Conservation (phyloP, 2,329 filamentous ascomycete species). For the Diaporthe batatas region DNA sequence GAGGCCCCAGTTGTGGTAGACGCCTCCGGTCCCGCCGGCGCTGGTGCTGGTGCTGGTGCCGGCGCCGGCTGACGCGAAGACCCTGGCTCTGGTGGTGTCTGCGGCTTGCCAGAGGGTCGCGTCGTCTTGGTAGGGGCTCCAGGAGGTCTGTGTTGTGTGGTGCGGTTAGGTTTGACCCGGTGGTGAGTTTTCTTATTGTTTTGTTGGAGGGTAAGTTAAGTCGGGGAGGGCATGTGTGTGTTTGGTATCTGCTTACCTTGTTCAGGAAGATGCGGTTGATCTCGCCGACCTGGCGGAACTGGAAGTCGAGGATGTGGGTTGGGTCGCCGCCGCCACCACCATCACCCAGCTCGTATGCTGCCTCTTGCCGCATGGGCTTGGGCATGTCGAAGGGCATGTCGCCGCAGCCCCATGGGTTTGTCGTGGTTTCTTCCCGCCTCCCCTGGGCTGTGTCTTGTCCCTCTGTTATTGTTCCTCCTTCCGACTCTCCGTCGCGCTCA, state of each 20-base stretch:
- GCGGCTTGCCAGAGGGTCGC: constrained; percentile 53
- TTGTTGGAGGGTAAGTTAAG: too few relatives aligned
- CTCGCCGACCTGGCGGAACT: constrained; percentile 52
- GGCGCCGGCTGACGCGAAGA: constrained; percentile 44
- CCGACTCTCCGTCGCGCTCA: constrained; percentile 33
- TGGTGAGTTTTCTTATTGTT: too few relatives aligned
- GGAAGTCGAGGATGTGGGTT: constrained; percentile 51
- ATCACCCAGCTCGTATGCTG: constrained; percentile 50
- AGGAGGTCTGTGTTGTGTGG: constrained; percentile 48
- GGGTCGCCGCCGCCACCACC: too few relatives aligned
- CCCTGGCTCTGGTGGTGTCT: constrained; percentile 44
- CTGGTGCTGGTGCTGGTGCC: constrained; percentile 22
- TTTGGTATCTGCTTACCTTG: constrained; percentile 45
- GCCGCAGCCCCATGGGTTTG: constrained; percentile 48
- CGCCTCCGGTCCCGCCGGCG: constrained; percentile 45
- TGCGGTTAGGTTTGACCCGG: neutral
- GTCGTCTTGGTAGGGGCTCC: constrained; percentile 49
- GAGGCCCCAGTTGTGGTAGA: constrained; percentile 54
- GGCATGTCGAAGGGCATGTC: constrained; percentile 54
- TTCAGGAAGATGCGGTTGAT: constrained; percentile 55
- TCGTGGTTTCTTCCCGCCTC: neutral
- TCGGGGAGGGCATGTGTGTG: too few relatives aligned
- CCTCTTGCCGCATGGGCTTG: constrained; percentile 48
- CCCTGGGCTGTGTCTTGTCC: neutral
- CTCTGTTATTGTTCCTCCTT: neutral